Evolutionary conservation across 345 rosid genomes (phyloP), one percentile per base, ranked within the genome.

Genomic region (Brassica nigra): DNA sequence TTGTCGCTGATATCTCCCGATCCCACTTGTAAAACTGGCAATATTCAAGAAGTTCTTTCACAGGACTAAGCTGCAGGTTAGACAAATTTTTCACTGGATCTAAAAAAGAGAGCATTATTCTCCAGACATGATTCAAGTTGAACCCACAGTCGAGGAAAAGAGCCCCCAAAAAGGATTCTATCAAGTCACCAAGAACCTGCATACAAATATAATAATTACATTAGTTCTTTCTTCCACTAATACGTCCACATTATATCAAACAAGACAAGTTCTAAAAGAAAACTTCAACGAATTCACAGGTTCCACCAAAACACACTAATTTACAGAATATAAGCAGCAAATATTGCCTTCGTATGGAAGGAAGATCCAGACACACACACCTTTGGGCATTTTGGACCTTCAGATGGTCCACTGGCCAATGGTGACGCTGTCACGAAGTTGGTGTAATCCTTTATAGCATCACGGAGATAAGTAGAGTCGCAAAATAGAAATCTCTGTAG

Each of bases 171-270:
- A 77, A 86, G 79, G 98, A 91, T 84, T 94, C 98, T 30, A 94
- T 86, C 88, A 94, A 83, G 83, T 94, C 98, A 68, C 98, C 95
- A 37, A 94, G 97, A 55, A 84, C 97, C 97, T 92, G 90, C 82
- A 74, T 15, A 74, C 44, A 82, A 31, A 20, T 15, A 76, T 55
- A 34, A 57, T 42, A 65, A 54, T 69, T 70, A 44, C 16, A 57
- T 70, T 64, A 76, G 61, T 62, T 36, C 47, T 69, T 63, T 39
- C 54, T 70, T 71, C 72, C 76, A 79, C 23, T 23, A 31, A 59
- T 23, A 62, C 36, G 47, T 63, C 37, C 69, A 39, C 28, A 73
- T 20, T 34, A 10, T 54, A 66, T 72, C 20, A 39, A 74, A 64
- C 54, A 28, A 71, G 44, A 65, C 15, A 65, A 64, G 61, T 29